Evolutionary conservation across 2,329 filamentous ascomycete species (phyloP), one percentile per base, ranked within the genome.

Genomic region (Coleophoma crateriformis): DNA sequence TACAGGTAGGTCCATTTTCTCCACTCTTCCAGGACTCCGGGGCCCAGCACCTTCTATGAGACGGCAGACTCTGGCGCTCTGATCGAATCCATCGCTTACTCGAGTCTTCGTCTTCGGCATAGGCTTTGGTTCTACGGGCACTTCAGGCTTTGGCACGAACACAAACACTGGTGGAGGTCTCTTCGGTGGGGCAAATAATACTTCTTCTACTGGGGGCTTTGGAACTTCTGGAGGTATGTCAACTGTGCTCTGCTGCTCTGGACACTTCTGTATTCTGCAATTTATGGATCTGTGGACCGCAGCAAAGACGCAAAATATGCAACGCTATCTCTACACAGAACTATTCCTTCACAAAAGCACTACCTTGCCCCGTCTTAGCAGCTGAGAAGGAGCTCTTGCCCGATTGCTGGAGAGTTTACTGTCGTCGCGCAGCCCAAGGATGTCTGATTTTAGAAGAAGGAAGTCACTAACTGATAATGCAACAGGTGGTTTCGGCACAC

Each of bases 401-500:
- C 27, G 27, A 27, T 27, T 4, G 27, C 27, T 27, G 27, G 27
- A 27, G 6, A 27, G 27, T 7, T 7, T 27, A 10, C 27, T 4
- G 27, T 27, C 27, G 27, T 27, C 27, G 27, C 8, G 27, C 27
- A 27, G 27, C 5, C 27, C 27, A 27, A 7, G 27, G 27, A 27
- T 27, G 27, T 27, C 27, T 27, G 27, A 27, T 27, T 27, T 27
- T 14, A 44, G 27, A 27, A 8, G 27, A 27, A 27, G 12, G 32
- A 44, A 11, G 7, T 32, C 17, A 44, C 41, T 44, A 44, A 44
- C 41, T 47, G 49, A 17, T 27, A 37, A 34, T 49, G 45, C 34
- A 46, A 55, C 48, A 62, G 61, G 60, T 53, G 54, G 47, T 35
- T 82, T 81, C 57, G 77, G 78, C 43, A 67, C 67, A 38, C 35